phyloP scores from a whole-genome alignment of 2,329 filamentous ascomycete species.

The Cladosporium sp. region DNA sequence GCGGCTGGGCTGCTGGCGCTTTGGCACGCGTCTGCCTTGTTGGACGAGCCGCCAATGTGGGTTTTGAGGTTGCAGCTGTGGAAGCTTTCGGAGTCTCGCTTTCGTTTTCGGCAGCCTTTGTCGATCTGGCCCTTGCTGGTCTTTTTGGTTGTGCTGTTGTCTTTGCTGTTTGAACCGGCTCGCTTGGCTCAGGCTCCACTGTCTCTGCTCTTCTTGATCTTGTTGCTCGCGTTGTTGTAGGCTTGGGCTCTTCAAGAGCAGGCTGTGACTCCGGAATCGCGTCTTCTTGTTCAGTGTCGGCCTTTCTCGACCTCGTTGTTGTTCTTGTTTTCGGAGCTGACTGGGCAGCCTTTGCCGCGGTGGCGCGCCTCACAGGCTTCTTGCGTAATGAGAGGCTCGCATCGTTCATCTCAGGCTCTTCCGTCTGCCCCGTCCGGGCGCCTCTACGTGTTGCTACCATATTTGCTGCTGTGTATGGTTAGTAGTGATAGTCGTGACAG shows the following conservation, averaged over 20 bases:
- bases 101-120: neutral
- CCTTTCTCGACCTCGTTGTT: conserved; percentile 22
- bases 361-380: conserved; percentile 31
- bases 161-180: conserved; percentile 20
- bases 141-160: conserved; percentile 6
- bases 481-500: too few species aligned
- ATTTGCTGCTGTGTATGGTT: conserved; percentile 8
- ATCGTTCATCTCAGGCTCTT: conserved; percentile 16
- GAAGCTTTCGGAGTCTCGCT: neutral
- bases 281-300: conserved; percentile 17
- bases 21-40: conserved; percentile 6
- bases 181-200: conserved; percentile 13
- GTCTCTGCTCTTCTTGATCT: conserved; percentile 4
- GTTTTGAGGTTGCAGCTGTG: neutral
- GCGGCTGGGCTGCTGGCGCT: conserved; percentile 3
- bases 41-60: conserved; percentile 8
- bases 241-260: conserved; percentile 13
- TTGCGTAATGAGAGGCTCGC: conserved; percentile 24
- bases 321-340: conserved; percentile 14
- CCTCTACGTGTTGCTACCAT: conserved; percentile 35
- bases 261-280: conserved; percentile 13
- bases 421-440: conserved; percentile 21
- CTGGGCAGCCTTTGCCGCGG: conserved; percentile 21
- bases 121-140: neutral
- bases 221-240: conserved; percentile 8